phyloP scores from a whole-genome alignment of 495 filamentous ascomycete species.

The Talaromyces wortmannii region DNA sequence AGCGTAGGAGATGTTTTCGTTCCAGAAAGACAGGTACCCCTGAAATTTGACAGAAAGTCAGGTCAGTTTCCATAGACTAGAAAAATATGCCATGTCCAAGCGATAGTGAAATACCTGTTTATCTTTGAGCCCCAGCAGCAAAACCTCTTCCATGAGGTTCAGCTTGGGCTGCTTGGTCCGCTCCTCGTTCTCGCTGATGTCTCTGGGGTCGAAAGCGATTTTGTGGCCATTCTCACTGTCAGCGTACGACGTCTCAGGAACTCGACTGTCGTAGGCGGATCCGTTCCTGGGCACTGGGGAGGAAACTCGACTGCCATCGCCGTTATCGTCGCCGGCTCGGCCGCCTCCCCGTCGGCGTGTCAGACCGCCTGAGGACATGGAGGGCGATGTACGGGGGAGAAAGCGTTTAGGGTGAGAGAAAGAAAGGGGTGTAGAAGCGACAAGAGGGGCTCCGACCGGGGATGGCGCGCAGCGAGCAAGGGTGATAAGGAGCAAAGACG shows the following conservation, averaged over 20 bases:
- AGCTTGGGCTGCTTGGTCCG: constrained; percentile 96
- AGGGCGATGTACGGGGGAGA: constrained; percentile 13
- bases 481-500: not conserved
- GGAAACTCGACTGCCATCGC: constrained; percentile 61
- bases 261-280: constrained; percentile 54
- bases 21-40: constrained; percentile 99
- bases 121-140: constrained; percentile 92
- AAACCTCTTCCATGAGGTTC: constrained; percentile 96
- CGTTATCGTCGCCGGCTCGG: constrained; percentile 49
- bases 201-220: constrained; percentile 94
- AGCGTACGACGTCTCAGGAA: constrained; percentile 86
- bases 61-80: not conserved
- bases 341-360: constrained; percentile 70
- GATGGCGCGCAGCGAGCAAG: not conserved
- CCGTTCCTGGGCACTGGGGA: constrained; percentile 58
- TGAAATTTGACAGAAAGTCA: constrained; percentile 23
- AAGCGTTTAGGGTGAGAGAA: constrained; percentile 79
- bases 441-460: not conserved
- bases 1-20: constrained; percentile 98
- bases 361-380: constrained; percentile 63
- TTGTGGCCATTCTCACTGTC: constrained; percentile 95
- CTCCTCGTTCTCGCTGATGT: constrained; percentile 96
- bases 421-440: constrained; percentile 58
- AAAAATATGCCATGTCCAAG: not conserved
- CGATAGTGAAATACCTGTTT: constrained; percentile 68